Conservation (phyloP, 106 monocot species). For the Agapanthus africanus region DNA sequence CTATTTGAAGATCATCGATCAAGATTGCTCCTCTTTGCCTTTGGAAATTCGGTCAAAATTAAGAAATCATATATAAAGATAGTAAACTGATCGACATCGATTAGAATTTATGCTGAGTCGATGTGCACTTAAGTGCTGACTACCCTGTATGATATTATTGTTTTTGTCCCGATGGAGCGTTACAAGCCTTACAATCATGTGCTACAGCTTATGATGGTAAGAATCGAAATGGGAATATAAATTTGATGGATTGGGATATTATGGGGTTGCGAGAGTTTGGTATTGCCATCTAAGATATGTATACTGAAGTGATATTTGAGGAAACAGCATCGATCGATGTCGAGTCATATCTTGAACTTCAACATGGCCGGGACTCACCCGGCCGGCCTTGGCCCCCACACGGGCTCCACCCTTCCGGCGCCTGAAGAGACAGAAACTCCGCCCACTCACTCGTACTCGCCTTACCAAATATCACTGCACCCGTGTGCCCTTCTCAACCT, state of each 20-base stretch:
- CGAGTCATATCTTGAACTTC: no score
- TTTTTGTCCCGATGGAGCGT: no score
- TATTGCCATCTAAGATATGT: slow-evolving; percentile 35
- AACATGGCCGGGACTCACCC: slow-evolving; percentile 42
- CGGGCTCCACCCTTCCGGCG: slow-evolving; percentile 54
- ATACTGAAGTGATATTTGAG: slow-evolving; percentile 6
- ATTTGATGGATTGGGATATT: no score
- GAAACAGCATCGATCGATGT: no score
- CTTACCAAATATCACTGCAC: slow-evolving; percentile 66
- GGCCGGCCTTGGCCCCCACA: slow-evolving; percentile 60
- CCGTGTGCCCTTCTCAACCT: slow-evolving; percentile 39
- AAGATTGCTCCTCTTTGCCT: neutral
- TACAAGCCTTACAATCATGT: no score
- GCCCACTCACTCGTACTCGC: slow-evolving; percentile 77
- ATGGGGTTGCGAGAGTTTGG: no score
- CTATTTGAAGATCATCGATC: slow-evolving; percentile 44
- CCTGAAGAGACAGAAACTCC: slow-evolving; percentile 23
- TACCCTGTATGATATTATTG: slow-evolving; percentile 38
- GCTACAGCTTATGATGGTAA: no score
- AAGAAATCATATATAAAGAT: no score
- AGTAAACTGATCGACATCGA: no score
- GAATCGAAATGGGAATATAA: no score
- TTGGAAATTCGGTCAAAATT: neutral
- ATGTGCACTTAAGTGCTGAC: no score
- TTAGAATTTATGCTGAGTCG: no score